A percentile compares a stretch with the other conserved stretches of the same genome.
These are phyloP conservation scores for Fusarium sororula DNA, from an alignment of 2,329 filamentous ascomycete species.

Conservation along the genomic window DNA sequence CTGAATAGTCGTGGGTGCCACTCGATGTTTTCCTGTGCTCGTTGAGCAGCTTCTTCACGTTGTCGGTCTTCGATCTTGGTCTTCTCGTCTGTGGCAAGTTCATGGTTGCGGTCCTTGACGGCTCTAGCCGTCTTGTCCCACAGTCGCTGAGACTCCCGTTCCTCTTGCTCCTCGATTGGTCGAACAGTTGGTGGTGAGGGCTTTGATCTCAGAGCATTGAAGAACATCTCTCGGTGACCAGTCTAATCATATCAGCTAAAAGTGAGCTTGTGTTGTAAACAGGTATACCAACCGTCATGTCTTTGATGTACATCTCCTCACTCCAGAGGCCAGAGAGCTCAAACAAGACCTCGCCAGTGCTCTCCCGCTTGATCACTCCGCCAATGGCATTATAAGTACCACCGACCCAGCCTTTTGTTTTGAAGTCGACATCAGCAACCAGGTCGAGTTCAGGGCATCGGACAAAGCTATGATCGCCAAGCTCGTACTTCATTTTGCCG, in stretches of 20 bases:
- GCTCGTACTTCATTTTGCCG: conserved; percentile 99
- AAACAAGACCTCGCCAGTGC: conserved; percentile 85
- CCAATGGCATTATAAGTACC: conserved; percentile 97
- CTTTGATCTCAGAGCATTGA: conserved; percentile 83
- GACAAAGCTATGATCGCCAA: conserved; percentile 94
- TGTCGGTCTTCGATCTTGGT: conserved; percentile 95
- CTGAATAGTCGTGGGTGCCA: conserved; percentile 92
- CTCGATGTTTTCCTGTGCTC: conserved; percentile 80
- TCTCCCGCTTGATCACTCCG: conserved; percentile 87
- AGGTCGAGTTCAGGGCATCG: conserved; percentile 89
- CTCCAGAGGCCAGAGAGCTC: conserved; percentile 95
- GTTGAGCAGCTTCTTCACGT: conserved; percentile 83
- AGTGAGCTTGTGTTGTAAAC: not conserved
- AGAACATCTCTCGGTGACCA: conserved; percentile 87
- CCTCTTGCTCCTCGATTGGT: conserved; percentile 85
- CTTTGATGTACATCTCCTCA: conserved; percentile 92
- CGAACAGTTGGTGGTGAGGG: conserved; percentile 78
- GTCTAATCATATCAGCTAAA: conserved; percentile 63
- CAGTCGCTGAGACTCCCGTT: conserved; percentile 87
- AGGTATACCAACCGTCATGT: conserved; percentile 69
- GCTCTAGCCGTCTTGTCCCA: conserved; percentile 86
- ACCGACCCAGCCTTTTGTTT: conserved; percentile 96
- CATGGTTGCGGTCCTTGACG: conserved; percentile 86
- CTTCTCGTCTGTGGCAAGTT: conserved; percentile 91
- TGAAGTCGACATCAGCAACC: conserved; percentile 94